phyloP scores from a whole-genome alignment of 306 rosid genomes.

The Fragaria vesca region DNA sequence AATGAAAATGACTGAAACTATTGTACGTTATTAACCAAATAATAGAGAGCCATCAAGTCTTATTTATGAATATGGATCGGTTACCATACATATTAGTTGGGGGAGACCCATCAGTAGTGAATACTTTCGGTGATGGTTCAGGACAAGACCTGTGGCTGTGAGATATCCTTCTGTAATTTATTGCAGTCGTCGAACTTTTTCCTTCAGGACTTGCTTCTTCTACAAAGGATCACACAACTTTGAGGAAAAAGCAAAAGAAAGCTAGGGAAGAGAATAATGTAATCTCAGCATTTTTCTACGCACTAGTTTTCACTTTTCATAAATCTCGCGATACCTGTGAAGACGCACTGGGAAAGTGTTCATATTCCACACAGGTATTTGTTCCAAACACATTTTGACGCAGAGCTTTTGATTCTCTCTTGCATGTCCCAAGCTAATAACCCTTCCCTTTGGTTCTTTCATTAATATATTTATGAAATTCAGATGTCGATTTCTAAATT shows the following conservation, averaged over 20 bases:
- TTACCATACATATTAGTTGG: neutral
- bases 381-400: constrained; percentile 9
- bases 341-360: neutral
- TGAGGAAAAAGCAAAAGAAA: constrained; percentile 13
- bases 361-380: constrained; percentile 17
- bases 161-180: neutral
- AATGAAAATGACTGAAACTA: too few relatives aligned
- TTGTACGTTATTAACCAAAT: neutral
- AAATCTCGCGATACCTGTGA: constrained; percentile 11
- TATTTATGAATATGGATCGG: neutral
- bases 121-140: constrained; percentile 3
- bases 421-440: neutral
- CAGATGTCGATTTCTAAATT: neutral
- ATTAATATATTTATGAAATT: neutral
- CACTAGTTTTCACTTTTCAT: neutral
- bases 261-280: constrained; percentile 13
- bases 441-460: neutral
- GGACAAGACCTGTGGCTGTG: neutral
- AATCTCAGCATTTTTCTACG: constrained; percentile 12
- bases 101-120: too few relatives aligned
- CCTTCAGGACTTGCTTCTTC: neutral
- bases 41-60: neutral
- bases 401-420: neutral
- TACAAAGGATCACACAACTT: neutral
- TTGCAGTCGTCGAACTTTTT: neutral